Conservation (phyloP, 306 rosid genomes). For the Prunus mume region DNA sequence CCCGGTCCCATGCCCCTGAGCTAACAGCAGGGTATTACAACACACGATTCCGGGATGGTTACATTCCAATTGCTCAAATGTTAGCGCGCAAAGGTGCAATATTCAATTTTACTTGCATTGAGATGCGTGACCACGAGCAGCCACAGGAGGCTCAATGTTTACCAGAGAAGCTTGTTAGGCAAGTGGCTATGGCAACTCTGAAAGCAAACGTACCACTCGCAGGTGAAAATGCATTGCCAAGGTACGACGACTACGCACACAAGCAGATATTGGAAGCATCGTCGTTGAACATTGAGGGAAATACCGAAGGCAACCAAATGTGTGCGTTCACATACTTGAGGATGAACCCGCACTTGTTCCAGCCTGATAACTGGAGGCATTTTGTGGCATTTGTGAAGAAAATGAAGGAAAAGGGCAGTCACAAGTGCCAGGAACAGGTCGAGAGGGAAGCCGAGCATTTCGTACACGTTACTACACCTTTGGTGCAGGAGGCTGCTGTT, state of each 20-base stretch:
- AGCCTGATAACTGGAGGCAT: constrained; percentile 75
- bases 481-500: constrained; percentile 79
- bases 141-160: constrained; percentile 84
- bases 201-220: constrained; percentile 74
- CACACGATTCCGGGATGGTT: constrained; percentile 76
- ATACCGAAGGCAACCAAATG: constrained; percentile 47
- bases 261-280: constrained; percentile 69
- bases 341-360: constrained; percentile 77
- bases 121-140: constrained; percentile 94
- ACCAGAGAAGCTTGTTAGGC: constrained; percentile 85
- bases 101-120: constrained; percentile 92
- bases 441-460: constrained; percentile 93
- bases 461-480: constrained; percentile 67
- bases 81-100: constrained; percentile 85
- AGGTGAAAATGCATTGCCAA: constrained; percentile 83
- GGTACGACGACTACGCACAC: constrained; percentile 66
- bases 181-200: constrained; percentile 75
- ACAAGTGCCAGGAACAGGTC: constrained; percentile 74
- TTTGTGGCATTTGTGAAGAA: constrained; percentile 89
- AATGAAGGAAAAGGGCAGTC: constrained; percentile 68
- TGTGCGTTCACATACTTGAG: constrained; percentile 91
- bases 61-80: constrained; percentile 90
- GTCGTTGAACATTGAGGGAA: constrained; percentile 45
- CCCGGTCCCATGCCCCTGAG: constrained; percentile 94
- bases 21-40: constrained; percentile 98